Evolutionary conservation across 495 filamentous ascomycete species (phyloP).

Genomic region (Neurospora africana): DNA sequence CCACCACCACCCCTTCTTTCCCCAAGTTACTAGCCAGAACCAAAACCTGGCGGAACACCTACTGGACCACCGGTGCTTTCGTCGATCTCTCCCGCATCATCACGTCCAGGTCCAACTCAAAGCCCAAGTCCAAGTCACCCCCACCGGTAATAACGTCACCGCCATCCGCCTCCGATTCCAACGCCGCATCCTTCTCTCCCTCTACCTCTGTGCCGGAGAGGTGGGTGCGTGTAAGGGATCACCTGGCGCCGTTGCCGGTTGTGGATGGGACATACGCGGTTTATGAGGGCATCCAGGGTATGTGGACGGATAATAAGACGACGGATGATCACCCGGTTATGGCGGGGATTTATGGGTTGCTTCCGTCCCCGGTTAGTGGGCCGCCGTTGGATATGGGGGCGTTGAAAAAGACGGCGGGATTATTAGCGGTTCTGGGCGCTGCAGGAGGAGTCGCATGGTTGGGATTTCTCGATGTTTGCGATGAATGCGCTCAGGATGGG

Average conservation of each 20-base stretch:
- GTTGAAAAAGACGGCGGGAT: slow-evolving; percentile 32
- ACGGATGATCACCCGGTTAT: slow-evolving; percentile 42
- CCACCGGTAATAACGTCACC: slow-evolving; percentile 4
- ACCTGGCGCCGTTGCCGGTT: slow-evolving; percentile 37
- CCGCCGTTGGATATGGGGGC: slow-evolving; percentile 28
- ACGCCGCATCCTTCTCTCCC: slow-evolving; percentile 37
- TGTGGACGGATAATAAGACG: slow-evolving; percentile 36
- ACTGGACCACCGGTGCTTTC: slow-evolving; percentile 38
- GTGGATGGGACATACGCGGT: slow-evolving; percentile 34
- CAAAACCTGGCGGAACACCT: slow-evolving; percentile 29
- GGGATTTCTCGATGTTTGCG: slow-evolving; percentile 45
- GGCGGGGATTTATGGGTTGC: slow-evolving; percentile 38
- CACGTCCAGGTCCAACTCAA: background rate
- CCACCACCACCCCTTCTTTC: slow-evolving; percentile 7
- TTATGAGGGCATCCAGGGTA: slow-evolving; percentile 40
- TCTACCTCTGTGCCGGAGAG: slow-evolving; percentile 32
- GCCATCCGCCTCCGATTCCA: slow-evolving; percentile 34
- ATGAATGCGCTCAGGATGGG: slow-evolving; percentile 42
- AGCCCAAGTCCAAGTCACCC: background rate
- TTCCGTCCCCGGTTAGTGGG: slow-evolving; percentile 33
- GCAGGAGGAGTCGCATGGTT: slow-evolving; percentile 38
- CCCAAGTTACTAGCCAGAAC: background rate
- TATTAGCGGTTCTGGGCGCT: slow-evolving; percentile 38
- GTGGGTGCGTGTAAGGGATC: slow-evolving; percentile 33
- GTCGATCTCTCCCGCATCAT: slow-evolving; percentile 31